Percentiles rank a stretch among this genome's conserved stretches.
Conservation (phyloP, 2,329 filamentous ascomycete species). For the Plectosphaerella cucumerina region DNA sequence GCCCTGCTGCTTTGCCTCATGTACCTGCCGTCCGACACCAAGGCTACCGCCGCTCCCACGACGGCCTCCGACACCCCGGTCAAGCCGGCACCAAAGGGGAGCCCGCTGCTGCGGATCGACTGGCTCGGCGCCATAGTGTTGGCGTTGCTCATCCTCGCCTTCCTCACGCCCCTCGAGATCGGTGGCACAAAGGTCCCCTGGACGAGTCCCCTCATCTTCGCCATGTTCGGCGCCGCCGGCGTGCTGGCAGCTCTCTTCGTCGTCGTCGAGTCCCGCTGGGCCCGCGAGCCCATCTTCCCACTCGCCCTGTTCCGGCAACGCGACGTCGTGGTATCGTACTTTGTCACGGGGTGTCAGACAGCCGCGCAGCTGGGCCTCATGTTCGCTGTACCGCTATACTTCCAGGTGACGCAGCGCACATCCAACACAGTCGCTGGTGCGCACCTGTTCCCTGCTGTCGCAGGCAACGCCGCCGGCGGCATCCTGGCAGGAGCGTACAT, state of each 20-base stretch:
- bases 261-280: slow-evolving; percentile 22
- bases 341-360: slow-evolving; percentile 47
- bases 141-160: slow-evolving; percentile 40
- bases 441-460: slow-evolving; percentile 62
- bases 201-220: slow-evolving; percentile 27
- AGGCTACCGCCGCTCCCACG: neutral
- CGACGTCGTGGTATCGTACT: slow-evolving; percentile 48
- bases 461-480: slow-evolving; percentile 62
- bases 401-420: slow-evolving; percentile 55
- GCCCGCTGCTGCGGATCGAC: slow-evolving; percentile 42
- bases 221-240: slow-evolving; percentile 22
- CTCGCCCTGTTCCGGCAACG: slow-evolving; percentile 47
- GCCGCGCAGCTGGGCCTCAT: slow-evolving; percentile 49
- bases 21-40: slow-evolving; percentile 39
- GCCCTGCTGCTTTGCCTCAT: slow-evolving; percentile 49
- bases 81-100: slow-evolving; percentile 10
- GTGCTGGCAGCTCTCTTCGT: slow-evolving; percentile 27
- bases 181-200: slow-evolving; percentile 33
- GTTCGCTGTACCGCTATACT: slow-evolving; percentile 65
- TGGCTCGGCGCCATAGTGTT: slow-evolving; percentile 52
- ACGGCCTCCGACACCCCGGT: neutral
- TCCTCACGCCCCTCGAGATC: slow-evolving; percentile 35
- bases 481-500: slow-evolving; percentile 55
- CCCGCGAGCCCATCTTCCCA: slow-evolving; percentile 54
- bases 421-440: slow-evolving; percentile 54